Evolutionary conservation across 2,329 filamentous ascomycete genomes (phyloP).

Genomic region (Cladosporium austrohemisphaericum): DNA sequence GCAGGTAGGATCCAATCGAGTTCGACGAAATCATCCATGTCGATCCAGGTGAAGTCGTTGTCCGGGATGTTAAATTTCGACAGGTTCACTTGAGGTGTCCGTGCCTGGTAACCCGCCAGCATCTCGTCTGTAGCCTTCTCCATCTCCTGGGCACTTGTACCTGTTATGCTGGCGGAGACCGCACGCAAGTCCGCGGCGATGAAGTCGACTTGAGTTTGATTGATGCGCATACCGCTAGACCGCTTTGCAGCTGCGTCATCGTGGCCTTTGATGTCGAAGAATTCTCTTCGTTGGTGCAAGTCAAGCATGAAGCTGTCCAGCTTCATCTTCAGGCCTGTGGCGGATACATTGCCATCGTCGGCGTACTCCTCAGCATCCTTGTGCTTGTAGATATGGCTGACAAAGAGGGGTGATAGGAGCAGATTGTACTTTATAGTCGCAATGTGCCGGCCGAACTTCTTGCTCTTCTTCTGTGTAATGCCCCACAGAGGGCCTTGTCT

Average conservation of each 20-base stretch:
- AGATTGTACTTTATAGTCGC: conserved; percentile 99
- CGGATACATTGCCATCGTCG: conserved; percentile 69
- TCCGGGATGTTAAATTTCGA: conserved; percentile 94
- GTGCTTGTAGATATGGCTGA: conserved; percentile 98
- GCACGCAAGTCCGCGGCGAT: conserved; percentile 88
- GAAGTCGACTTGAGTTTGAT: conserved; percentile 88
- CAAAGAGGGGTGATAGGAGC: conserved; percentile 83
- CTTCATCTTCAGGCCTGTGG: conserved; percentile 92
- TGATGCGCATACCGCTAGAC: conserved; percentile 92
- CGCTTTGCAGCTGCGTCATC: conserved; percentile 66
- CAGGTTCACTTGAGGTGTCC: conserved; percentile 55
- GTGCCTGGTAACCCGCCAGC: conserved; percentile 53
- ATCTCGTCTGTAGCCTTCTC: conserved; percentile 62
- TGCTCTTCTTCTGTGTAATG: conserved; percentile 90
- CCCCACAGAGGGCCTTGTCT: conserved; percentile 90
- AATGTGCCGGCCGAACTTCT: conserved; percentile 94
- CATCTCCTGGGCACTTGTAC: conserved; percentile 72
- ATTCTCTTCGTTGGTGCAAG: conserved; percentile 87
- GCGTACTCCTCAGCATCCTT: conserved; percentile 87
- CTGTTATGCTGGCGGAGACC: conserved; percentile 83
- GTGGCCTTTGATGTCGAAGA: conserved; percentile 74
- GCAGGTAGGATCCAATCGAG: conserved; percentile 92
- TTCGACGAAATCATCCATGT: conserved; percentile 99
- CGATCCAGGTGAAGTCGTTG: conserved; percentile 92
- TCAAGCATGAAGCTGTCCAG: conserved; percentile 98